Base-by-base conservation (phyloP, 345 rosid genomes). In the Clausena lansium region DNA sequence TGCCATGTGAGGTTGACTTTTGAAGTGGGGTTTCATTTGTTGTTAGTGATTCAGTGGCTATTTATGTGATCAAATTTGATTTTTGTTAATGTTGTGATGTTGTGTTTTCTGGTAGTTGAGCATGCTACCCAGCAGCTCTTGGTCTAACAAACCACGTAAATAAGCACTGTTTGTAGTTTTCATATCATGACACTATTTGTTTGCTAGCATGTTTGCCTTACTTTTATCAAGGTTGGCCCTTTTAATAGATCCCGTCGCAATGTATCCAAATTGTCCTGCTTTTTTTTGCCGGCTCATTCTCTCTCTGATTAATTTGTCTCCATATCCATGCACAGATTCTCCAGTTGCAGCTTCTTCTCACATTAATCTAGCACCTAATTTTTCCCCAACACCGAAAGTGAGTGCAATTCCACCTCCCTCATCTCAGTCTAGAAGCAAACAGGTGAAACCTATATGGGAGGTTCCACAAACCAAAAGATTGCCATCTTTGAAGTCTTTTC, bases 401-500 rank as follows among this genome's bases (percentile, higher is more conserved):
- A 77, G 71, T 76, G 63, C 76, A 59, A 74, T 68, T n/a, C 82
- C 78, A 27, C 61, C 83, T 8, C 52, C 83, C 28, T 32, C 77
- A 80, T 76, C 84, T 68, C 77, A 39, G 71, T 79, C 81, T 81
- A 69, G 69, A 80, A 82, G 76, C 45, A 80, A 30, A 76, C 50
- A 60, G 74, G 60, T 70, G 54, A 86, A 83, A 67, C 87, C 91
- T 52, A 88, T 96, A 30, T 94, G 99, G 99, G 87, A 89, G 84
- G 83, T 84, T 80, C 97, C 92, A 7, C 73, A 54, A 4, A 84
- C 82, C 74, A 83, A 90, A 50, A 89, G 91, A 86, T 89, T 96
- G 94, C 99, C 98, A 65, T 84, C 95, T n/a, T 71, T 92, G 59
- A 86, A 88, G 84, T 67, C 85, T 67, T 96, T 96, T 81, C 88